Percentiles rank a stretch among this genome's conserved stretches.
Evolutionary conservation across 2,329 filamentous ascomycete genomes (phyloP).

Genomic region (Ophiostoma sp.): DNA sequence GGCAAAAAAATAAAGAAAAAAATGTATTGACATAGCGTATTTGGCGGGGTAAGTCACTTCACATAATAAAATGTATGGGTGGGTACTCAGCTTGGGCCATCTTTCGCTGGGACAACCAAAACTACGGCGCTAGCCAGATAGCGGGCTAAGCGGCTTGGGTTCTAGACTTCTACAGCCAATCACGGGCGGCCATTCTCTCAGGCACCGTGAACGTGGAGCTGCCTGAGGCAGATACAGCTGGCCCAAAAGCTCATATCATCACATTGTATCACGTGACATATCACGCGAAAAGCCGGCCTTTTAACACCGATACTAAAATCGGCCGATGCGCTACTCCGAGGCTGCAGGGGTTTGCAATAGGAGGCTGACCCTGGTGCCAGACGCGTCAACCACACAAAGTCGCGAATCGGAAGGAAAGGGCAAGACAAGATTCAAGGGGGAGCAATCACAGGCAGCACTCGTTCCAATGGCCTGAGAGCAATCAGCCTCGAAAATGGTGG

Average conservation of each 20-base stretch:
- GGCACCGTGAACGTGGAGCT: background rate
- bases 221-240: background rate
- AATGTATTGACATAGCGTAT: conserved; percentile 6
- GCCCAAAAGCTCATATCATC: background rate
- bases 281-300: background rate
- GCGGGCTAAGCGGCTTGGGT: background rate
- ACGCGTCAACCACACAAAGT: background rate
- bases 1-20: conserved; percentile 25
- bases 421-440: background rate
- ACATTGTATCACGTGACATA: background rate
- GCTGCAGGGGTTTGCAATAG: conserved; percentile 10
- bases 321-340: conserved; percentile 9
- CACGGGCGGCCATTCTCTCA: background rate
- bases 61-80: background rate
- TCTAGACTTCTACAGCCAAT: background rate
- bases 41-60: conserved; percentile 21
- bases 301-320: conserved; percentile 1
- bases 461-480: background rate
- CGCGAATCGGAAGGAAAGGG: background rate
- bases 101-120: conserved; percentile 1
- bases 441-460: conserved; percentile 9
- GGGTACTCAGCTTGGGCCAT: background rate
- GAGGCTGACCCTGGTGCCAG: background rate
- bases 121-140: background rate
- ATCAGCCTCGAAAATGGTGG: background rate